phyloP scores from a whole-genome alignment of 140 eudicot genomes.

The Bidens hawaiensis region DNA sequence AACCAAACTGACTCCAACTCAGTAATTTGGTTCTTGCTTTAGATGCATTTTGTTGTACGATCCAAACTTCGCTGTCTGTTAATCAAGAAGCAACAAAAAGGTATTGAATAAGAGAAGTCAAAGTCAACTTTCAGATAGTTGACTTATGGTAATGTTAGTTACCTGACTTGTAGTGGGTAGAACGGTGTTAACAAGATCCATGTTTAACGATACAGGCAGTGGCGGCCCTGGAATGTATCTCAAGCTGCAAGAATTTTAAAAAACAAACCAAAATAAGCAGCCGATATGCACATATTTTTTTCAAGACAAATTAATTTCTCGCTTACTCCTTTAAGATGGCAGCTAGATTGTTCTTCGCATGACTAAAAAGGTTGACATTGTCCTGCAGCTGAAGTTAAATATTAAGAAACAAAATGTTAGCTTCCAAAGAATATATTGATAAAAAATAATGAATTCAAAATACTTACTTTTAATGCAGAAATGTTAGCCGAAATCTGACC shows the following conservation, averaged over 20 bases:
- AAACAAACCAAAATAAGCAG: background rate
- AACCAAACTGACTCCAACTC: slow-evolving; percentile 22
- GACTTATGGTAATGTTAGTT: background rate
- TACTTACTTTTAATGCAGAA: slow-evolving; percentile 58
- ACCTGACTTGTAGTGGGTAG: slow-evolving; percentile 49
- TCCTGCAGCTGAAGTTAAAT: slow-evolving; percentile 60
- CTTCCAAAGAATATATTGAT: slow-evolving; percentile 1
- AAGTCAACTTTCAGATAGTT: slow-evolving; percentile 2
- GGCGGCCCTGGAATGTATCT: slow-evolving; percentile 62
- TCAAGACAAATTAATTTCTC: slow-evolving; percentile 1
- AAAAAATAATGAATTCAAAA: slow-evolving; percentile 9
- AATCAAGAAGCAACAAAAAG: slow-evolving; percentile 10
- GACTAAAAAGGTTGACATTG: slow-evolving; percentile 63
- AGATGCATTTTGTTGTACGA: slow-evolving; percentile 36
- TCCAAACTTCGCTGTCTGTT: slow-evolving; percentile 37
- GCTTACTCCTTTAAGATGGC: slow-evolving; percentile 67
- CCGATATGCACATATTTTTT: background rate
- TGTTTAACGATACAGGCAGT: slow-evolving; percentile 54
- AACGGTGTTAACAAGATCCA: slow-evolving; percentile 51
- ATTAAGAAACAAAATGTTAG: slow-evolving; percentile 13
- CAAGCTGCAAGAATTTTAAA: slow-evolving; percentile 48
- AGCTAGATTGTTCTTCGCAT: slow-evolving; percentile 53
- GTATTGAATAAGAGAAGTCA: background rate
- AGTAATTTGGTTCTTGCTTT: slow-evolving; percentile 59
- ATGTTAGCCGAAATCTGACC: slow-evolving; percentile 63